phyloP scores from a whole-genome alignment of 1,139 yeast species.

The Zygosaccharomyces sapae region DNA sequence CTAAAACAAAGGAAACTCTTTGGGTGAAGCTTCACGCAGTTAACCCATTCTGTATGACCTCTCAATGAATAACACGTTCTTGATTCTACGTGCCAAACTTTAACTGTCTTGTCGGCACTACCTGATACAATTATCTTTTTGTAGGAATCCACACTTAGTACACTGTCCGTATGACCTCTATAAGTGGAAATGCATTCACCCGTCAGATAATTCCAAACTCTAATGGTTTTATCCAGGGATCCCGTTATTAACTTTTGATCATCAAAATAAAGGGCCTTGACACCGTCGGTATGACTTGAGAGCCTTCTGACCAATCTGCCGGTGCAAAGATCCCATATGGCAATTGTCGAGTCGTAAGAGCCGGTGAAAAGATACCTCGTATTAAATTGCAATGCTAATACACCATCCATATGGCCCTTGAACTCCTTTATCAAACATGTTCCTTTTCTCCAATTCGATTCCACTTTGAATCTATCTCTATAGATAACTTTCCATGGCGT shows the following conservation, averaged over 20 bases:
- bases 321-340: constrained; percentile 82
- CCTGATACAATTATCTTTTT: constrained; percentile 87
- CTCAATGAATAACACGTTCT: constrained; percentile 87
- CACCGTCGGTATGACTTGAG: constrained; percentile 81
- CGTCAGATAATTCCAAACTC: constrained; percentile 93
- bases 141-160: constrained; percentile 63
- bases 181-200: constrained; percentile 93
- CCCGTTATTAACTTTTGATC: constrained; percentile 86
- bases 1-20: constrained; percentile 75
- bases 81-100: constrained; percentile 94
- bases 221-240: constrained; percentile 82
- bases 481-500: constrained; percentile 97
- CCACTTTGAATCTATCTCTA: constrained; percentile 84
- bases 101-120: constrained; percentile 84
- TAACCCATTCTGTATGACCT: constrained; percentile 92
- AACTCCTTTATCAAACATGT: constrained; percentile 60
- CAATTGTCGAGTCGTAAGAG: constrained; percentile 81
- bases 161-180: constrained; percentile 86
- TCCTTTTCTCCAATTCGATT: constrained; percentile 92
- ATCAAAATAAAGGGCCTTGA: constrained; percentile 78
- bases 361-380: constrained; percentile 81
- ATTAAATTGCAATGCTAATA: constrained; percentile 78
- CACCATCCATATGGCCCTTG: constrained; percentile 82
- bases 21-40: constrained; percentile 80
- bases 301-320: constrained; percentile 75